Evolutionary conservation across 108 stramenopile species (phyloP).

Genomic region (Fistulifera pelliculosa): DNA sequence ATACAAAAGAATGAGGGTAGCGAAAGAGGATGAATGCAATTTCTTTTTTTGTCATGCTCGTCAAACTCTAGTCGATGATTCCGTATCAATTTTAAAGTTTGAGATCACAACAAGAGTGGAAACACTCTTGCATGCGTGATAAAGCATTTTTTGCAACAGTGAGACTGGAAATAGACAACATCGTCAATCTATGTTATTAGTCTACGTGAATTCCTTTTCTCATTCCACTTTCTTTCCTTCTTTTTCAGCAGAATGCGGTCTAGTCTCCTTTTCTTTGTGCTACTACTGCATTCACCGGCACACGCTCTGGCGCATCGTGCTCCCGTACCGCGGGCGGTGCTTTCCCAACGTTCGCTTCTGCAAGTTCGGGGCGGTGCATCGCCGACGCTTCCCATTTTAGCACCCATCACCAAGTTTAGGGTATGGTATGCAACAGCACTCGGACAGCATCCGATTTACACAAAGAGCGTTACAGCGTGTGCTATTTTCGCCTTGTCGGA

Average conservation of each 20-base stretch:
- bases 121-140: conserved; percentile 7
- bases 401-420: conserved; percentile 14
- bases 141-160: not conserved
- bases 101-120: conserved; percentile 9
- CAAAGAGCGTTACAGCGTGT: conserved; percentile 72
- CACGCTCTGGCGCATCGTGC: too few relatives aligned
- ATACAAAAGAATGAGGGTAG: not conserved
- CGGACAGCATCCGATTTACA: conserved; percentile 46
- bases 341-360: too few relatives aligned
- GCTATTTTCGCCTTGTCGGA: conserved; percentile 67
- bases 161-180: too few relatives aligned
- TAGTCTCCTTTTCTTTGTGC: too few relatives aligned
- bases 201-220: too few relatives aligned
- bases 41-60: too few relatives aligned
- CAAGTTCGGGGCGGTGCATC: too few relatives aligned
- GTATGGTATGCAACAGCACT: conserved; percentile 21
- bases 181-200: too few relatives aligned
- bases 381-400: not conserved
- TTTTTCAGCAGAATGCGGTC: not conserved
- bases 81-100: conserved; percentile 10
- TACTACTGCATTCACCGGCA: too few relatives aligned
- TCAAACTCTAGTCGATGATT: conserved; percentile 2
- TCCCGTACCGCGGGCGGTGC: too few relatives aligned
- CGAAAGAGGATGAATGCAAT: too few relatives aligned
- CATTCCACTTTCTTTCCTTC: not conserved